Evolutionary conservation across 257 asterid species (phyloP).

Genomic region (Cynanchum wilfordii): DNA sequence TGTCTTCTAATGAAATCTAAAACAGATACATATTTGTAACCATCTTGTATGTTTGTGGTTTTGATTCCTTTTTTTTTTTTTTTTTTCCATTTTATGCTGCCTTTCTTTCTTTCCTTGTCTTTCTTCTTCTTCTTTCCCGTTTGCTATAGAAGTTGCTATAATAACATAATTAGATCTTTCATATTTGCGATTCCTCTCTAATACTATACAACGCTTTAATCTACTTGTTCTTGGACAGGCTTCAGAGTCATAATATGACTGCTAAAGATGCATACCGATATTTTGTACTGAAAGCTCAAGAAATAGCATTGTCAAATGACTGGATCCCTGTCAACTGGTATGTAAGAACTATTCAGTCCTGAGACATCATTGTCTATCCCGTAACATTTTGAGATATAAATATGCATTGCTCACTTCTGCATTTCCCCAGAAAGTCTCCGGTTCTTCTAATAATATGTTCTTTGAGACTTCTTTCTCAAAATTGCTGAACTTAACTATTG

Average conservation of each 20-base stretch:
- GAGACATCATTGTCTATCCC: background rate
- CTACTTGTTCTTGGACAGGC: constrained; percentile 51
- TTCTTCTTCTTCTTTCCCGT: background rate
- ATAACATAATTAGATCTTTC: background rate
- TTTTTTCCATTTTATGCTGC: background rate
- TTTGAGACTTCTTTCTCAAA: background rate
- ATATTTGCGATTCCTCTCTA: background rate
- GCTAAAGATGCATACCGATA: constrained; percentile 71
- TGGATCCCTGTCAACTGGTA: constrained; percentile 96
- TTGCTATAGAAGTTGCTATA: background rate
- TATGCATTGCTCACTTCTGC: background rate
- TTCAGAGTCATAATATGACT: constrained; percentile 68
- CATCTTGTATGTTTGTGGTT: background rate
- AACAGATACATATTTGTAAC: background rate
- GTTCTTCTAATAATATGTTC: background rate
- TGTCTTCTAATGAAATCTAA: background rate
- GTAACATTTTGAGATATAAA: background rate
- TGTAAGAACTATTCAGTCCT: constrained; percentile 7
- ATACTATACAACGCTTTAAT: constrained; percentile 6
- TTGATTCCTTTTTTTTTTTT: background rate
- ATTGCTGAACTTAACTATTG: background rate
- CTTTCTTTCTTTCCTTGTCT: background rate
- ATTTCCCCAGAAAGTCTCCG: background rate
- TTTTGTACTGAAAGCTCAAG: constrained; percentile 91
- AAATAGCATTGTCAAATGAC: constrained; percentile 63